Base-by-base conservation (phyloP, 2,329 filamentous ascomycete species). In the Mollisia scopiformis region DNA sequence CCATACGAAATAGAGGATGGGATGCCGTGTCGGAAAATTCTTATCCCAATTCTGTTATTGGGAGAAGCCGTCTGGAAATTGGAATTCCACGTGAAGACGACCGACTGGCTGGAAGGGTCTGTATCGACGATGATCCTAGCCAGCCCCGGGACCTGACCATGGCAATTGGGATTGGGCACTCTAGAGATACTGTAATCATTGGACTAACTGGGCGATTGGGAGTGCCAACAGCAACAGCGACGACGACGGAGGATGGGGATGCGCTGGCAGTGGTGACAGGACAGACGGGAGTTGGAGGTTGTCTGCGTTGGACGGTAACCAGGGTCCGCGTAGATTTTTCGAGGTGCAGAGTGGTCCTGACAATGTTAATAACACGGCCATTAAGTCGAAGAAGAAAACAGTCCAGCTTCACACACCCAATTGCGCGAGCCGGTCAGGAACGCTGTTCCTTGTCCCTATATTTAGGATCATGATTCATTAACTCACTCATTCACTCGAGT, bases 251-350 rank as follows among this genome's bases (percentile, higher is more conserved):
- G 43, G 43, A 33, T 23, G 31, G 39, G n/a, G 51, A 61, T 61
- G 58, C 54, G 58, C 33, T 61, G 58, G 58, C 58, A 61, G 52
- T 23, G n/a, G 23, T 41, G 30, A 49, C 31, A 25, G 28, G 49
- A 16, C 2, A 8, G 49, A 23, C 23, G 28, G n/a, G 30, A 51
- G 30, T 51, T 21, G 43, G 43, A 49, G 43, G 6, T 27, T 49
- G 49, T 51, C 49, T 51, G 49, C 31, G 27, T 28, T 51, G 49
- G 49, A 35, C 27, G 28, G 28, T 8, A 6, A 49, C 41, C 30
- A 27, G 46, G 46, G 52, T 10, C 31, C 56, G 57, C 41, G 57
- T 54, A 59, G 57, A 59, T 35, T 59, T 54, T 46, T 31, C 23
- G 16, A 14, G 47, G 33, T 41, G 14, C 35, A 41, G 46, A 11